Percentiles rank a stretch among this genome's conserved stretches.
Conservation (phyloP, 495 filamentous ascomycete species). For the Tuber magnatum region DNA sequence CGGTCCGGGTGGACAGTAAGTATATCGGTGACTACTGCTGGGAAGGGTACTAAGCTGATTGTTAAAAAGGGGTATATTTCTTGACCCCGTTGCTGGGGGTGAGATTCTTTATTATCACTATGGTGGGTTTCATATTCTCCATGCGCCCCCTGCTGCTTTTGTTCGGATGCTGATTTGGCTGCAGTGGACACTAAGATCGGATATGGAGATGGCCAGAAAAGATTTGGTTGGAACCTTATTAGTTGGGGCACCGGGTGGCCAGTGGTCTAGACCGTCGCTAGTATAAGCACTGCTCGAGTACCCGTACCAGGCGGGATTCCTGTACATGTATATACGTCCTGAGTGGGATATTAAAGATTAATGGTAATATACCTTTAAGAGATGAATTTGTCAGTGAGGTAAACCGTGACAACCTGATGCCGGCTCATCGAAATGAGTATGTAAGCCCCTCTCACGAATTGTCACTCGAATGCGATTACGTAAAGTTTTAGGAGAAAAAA, state of each 20-base stretch:
- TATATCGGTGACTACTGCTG: constrained; percentile 36
- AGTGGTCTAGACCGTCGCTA: constrained; percentile 33
- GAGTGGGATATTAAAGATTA: neutral
- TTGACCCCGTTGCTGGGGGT: constrained; percentile 34
- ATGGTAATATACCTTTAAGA: neutral
- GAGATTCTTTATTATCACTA: constrained; percentile 69
- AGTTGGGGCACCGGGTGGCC: constrained; percentile 64
- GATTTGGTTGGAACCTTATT: constrained; percentile 63
- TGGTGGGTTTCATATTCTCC: constrained; percentile 33
- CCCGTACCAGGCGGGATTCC: neutral
- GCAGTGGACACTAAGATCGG: constrained; percentile 56
- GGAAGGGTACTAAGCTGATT: neutral
- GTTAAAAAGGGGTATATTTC: constrained; percentile 18
- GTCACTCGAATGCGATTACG: neutral
- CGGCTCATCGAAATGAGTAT: neutral
- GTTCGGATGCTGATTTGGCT: neutral
- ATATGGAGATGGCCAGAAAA: constrained; percentile 56
- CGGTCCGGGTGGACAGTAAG: constrained; percentile 61
- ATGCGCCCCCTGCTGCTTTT: neutral
- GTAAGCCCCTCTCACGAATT: neutral
- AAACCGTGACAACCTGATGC: neutral
- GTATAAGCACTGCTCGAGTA: neutral
- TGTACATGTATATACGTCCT: neutral
- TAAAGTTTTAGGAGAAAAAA: no score
- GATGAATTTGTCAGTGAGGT: neutral